These are phyloP conservation scores for Termitomyces sp. DNA, from an alignment of 768 basidiomycete species.

Conservation along the genomic window DNA sequence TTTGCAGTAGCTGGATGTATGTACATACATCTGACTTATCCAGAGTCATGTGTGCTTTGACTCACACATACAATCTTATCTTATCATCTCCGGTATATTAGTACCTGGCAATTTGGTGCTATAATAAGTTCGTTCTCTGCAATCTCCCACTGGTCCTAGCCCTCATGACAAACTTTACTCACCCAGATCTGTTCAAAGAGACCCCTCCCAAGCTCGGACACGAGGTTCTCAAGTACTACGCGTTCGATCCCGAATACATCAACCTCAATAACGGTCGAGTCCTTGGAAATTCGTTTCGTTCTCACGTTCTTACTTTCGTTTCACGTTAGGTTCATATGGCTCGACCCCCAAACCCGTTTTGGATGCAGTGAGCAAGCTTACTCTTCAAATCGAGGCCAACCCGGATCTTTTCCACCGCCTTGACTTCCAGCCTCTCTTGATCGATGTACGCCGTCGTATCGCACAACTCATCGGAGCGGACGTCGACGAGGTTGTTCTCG, in stretches of 20 bases:
- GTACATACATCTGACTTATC: background rate
- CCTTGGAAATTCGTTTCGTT: constrained; percentile 17
- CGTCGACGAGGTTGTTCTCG: constrained; percentile 42
- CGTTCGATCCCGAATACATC: constrained; percentile 52
- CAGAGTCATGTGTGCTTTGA: background rate
- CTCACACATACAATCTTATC: background rate
- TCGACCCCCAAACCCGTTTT: constrained; percentile 43
- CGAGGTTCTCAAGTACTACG: constrained; percentile 46
- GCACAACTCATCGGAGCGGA: constrained; percentile 45
- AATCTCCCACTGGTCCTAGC: background rate
- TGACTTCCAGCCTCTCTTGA: constrained; percentile 22
- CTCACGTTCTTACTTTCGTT: constrained; percentile 19
- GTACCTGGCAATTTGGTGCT: background rate
- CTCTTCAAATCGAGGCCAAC: constrained; percentile 36
- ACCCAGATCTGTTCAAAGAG: constrained; percentile 18
- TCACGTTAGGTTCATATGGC: constrained; percentile 43
- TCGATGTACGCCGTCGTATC: constrained; percentile 35
- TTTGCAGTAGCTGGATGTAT: too few species aligned
- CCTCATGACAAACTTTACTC: background rate
- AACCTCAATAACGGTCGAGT: constrained; percentile 61
- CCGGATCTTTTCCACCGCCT: constrained; percentile 46
- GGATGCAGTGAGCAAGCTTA: constrained; percentile 29
- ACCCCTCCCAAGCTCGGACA: constrained; percentile 48
- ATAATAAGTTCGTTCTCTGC: background rate
- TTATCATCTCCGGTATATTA: background rate